phyloP scores from a whole-genome alignment of 495 filamentous ascomycete genomes.

The Sporormia fimetaria region DNA sequence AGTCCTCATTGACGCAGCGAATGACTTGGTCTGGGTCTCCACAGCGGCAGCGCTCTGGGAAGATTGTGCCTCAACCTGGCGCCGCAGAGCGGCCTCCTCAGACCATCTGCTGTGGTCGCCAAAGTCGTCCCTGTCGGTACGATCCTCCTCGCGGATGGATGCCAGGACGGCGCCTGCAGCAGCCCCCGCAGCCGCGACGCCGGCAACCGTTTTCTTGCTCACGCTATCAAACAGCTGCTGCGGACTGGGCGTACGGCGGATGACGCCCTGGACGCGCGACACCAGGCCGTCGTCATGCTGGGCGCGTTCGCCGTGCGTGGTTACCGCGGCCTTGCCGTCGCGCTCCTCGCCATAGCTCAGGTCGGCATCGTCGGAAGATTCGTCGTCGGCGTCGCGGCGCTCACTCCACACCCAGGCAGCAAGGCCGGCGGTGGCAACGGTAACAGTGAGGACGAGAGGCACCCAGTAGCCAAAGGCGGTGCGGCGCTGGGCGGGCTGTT shows the following conservation, averaged over 20 bases:
- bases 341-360: slow-evolving; percentile 27
- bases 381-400: slow-evolving; percentile 59
- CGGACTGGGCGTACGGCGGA: slow-evolving; percentile 78
- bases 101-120: slow-evolving; percentile 78
- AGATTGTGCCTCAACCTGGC: slow-evolving; percentile 26
- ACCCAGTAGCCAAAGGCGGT: slow-evolving; percentile 73
- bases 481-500: slow-evolving; percentile 50
- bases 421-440: slow-evolving; percentile 69
- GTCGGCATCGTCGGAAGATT: slow-evolving; percentile 37
- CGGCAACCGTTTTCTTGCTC: slow-evolving; percentile 60
- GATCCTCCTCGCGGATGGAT: slow-evolving; percentile 72
- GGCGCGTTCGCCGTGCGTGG: slow-evolving; percentile 27
- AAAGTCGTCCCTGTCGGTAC: slow-evolving; percentile 56
- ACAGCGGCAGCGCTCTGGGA: slow-evolving; percentile 19
- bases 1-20: slow-evolving; percentile 15
- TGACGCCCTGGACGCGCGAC: slow-evolving; percentile 66
- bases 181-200: slow-evolving; percentile 73
- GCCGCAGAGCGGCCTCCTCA: slow-evolving; percentile 52
- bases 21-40: slow-evolving; percentile 21
- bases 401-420: slow-evolving; percentile 92
- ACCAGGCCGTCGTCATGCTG: slow-evolving; percentile 49
- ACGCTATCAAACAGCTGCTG: slow-evolving; percentile 78
- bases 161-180: slow-evolving; percentile 67
- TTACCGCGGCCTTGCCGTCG: slow-evolving; percentile 24
- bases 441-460: slow-evolving; percentile 70